Evolutionary conservation across 2,329 filamentous ascomycete genomes (phyloP), one percentile per base, ranked within the genome.

Genomic region (Metarhizium album): DNA sequence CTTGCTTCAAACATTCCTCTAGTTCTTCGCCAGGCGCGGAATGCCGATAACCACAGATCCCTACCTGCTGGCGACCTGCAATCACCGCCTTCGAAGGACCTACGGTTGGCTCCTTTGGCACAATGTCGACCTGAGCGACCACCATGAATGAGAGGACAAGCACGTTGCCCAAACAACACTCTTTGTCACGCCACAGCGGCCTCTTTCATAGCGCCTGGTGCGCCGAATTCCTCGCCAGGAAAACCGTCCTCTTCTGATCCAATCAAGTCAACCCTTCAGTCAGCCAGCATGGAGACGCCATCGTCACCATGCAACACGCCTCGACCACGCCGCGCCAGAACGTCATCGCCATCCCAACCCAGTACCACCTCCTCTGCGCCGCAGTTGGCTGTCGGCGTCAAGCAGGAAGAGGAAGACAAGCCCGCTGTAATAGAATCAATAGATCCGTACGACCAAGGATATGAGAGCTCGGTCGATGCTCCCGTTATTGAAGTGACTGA

Each of bases 371-470:
- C 9, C 11, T 2, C 22, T 18, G 18, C 23, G 1, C 33, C 22
- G 29, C 29, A 22, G 38, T n/a, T 2, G 31, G 20, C 35, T 18
- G 11, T 14, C 46, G 20, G 48, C 42, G 42, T 52, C 14, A 52
- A 52, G 42, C 8, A 46, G 22, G 53, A 54, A 47, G 45, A 51
- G 1, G 14, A 50, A 9, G 50, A 49, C 18, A 9, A 22, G 14
- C 37, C 40, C 14, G 37, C 47, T 24, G 45, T 22, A 9, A 24
- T 27, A 11, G 16, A 43, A 14, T 9, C 40, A 37, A 40, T 48
- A 20, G 45, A 51, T 14, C 20, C 31, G 16, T 31, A 56, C 46
- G 38, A 51, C 46, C 35, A 52, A 4, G 54, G 55, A 5, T 47
- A 57, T 20, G 53, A 54, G 1, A 53, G n/a, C 11, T 43, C 38